Percentiles rank a stretch among this genome's conserved stretches.
These are phyloP conservation scores for Ambrosiella beaveri DNA, from an alignment of 2,329 filamentous ascomycete genomes.

Conservation along the genomic window DNA sequence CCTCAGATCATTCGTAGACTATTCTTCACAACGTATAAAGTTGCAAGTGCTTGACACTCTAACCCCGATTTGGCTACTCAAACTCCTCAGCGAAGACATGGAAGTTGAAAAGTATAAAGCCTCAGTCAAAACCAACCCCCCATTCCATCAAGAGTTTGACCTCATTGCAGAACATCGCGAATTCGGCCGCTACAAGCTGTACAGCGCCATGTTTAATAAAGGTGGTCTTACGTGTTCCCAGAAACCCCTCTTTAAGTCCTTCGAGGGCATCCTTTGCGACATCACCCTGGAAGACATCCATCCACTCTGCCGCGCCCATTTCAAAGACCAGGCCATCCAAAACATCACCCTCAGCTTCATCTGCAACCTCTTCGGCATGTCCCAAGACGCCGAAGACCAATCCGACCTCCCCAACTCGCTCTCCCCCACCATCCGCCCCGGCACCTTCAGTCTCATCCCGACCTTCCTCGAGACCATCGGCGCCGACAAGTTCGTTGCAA, in stretches of 20 bases:
- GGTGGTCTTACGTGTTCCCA: too few relatives aligned
- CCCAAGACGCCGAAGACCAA: not conserved
- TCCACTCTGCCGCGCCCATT: not conserved
- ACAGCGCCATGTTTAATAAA: too few relatives aligned
- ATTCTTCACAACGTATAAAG: conserved; percentile 46
- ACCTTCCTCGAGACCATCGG: not conserved
- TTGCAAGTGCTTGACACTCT: conserved; percentile 66
- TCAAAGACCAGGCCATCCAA: not conserved
- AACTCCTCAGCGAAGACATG: not conserved
- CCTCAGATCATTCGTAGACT: conserved; percentile 69
- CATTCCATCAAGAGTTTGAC: too few relatives aligned
- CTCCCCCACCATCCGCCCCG: not conserved
- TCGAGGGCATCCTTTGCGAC: too few relatives aligned
- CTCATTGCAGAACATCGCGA: too few relatives aligned
- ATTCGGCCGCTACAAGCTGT: too few relatives aligned
- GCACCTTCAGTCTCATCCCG: not conserved
- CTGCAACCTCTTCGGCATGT: not conserved
- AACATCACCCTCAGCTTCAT: not conserved
- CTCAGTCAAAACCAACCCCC: too few relatives aligned
- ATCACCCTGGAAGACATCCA: not conserved
- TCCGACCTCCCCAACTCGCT: not conserved
- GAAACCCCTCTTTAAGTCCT: too few relatives aligned
- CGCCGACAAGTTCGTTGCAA: not conserved
- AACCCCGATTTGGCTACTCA: conserved; percentile 52
- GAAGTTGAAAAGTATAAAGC: not conserved